A percentile compares a stretch with the other conserved stretches of the same genome.
phyloP scores from a whole-genome alignment of 257 asterid species.

The Scutellaria galericulata region DNA sequence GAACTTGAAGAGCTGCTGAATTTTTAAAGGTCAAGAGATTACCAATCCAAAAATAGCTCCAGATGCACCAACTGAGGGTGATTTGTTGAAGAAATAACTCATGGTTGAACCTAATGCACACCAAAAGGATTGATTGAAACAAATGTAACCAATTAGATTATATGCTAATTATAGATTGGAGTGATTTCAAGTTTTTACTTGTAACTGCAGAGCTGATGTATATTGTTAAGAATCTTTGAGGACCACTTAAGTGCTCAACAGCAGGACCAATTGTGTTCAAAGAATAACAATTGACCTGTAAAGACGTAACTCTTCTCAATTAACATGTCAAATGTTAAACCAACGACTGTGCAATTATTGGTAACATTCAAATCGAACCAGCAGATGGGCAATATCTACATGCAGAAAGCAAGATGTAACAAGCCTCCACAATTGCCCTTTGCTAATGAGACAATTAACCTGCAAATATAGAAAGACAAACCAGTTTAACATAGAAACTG shows the following conservation, averaged over 20 bases:
- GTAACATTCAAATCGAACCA: conserved; percentile 57
- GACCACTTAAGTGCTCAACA: conserved; percentile 74
- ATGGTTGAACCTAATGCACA: conserved; percentile 66
- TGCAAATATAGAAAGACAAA: conserved; percentile 42
- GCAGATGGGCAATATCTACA: conserved; percentile 79
- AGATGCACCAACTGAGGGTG: conserved; percentile 94
- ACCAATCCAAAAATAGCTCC: conserved; percentile 96
- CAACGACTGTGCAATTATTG: conserved; percentile 12
- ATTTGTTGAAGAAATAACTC: conserved; percentile 77
- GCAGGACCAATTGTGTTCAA: conserved; percentile 77
- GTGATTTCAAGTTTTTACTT: conserved; percentile 53
- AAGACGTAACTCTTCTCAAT: conserved; percentile 32
- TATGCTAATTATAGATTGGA: conserved; percentile 26
- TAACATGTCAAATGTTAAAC: conserved; percentile 22
- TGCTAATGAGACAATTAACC: conserved; percentile 79
- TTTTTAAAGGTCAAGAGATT: conserved; percentile 39
- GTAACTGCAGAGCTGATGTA: conserved; percentile 80
- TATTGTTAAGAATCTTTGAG: conserved; percentile 69
- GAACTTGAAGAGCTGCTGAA: conserved; percentile 14
- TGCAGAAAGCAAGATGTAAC: conserved; percentile 83
- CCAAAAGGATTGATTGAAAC: conserved; percentile 36
- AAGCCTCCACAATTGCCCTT: conserved; percentile 94
- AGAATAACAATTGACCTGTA: conserved; percentile 88
- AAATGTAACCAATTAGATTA: conserved; percentile 31
- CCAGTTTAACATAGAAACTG: conserved; percentile 4